Evolutionary conservation across 768 basidiomycete genomes (phyloP).

Genomic region (Serendipita vermifera): DNA sequence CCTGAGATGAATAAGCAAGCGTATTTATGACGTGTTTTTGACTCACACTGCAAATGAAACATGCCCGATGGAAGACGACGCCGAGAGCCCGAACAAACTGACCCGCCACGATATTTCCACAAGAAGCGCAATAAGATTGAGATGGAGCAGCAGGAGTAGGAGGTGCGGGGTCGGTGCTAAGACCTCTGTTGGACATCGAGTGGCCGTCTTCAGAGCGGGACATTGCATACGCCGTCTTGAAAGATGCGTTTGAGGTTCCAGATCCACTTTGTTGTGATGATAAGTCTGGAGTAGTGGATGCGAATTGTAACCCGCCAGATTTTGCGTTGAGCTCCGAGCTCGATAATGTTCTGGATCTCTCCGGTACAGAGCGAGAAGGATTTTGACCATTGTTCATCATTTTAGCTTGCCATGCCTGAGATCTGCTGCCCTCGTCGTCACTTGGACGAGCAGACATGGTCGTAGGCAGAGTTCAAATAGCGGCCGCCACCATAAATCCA

Average conservation of each 20-base stretch:
- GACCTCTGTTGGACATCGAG: background rate
- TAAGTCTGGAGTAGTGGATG: background rate
- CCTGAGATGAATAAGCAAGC: conserved; percentile 35
- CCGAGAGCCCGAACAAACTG: conserved; percentile 93
- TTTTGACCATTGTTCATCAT: background rate
- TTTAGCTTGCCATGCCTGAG: background rate
- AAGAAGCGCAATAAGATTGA: background rate
- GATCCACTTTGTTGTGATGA: background rate
- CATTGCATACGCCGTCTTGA: conserved; percentile 5
- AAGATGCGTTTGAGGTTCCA: background rate
- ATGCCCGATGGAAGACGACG: conserved; percentile 90
- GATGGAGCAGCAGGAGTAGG: conserved; percentile 12
- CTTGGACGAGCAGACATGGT: no score
- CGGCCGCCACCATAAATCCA: no score
- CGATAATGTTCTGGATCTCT: conserved; percentile 4
- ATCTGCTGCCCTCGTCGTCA: background rate
- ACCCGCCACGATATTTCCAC: conserved; percentile 47
- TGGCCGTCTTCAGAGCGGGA: conserved; percentile 9
- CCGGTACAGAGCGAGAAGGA: background rate
- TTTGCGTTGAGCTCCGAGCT: conserved; percentile 1
- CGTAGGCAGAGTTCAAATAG: no score
- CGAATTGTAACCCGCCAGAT: background rate
- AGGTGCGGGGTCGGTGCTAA: background rate
- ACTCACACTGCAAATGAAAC: conserved; percentile 93
- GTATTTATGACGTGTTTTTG: background rate